Evolutionary conservation across 73 alveolate genomes (phyloP), one percentile per base, ranked within the genome.

Genomic region (Chromera velia): DNA sequence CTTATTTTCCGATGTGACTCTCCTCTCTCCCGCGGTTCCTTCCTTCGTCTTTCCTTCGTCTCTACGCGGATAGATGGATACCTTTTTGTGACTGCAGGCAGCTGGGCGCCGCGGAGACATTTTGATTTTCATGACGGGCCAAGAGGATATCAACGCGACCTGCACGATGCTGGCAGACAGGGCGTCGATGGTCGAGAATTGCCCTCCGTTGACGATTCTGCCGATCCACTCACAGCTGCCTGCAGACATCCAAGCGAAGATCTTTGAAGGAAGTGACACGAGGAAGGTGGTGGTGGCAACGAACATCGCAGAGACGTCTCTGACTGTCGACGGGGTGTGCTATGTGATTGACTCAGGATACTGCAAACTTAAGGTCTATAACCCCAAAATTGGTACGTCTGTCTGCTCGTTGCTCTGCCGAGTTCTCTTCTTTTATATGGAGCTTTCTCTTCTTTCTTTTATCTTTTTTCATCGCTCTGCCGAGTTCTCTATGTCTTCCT

Each of bases 41-140:
- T n/a, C n/a, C n/a, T n/a, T n/a, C n/a, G n/a, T n/a, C n/a, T n/a
- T n/a, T n/a, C n/a, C n/a, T n/a, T n/a, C n/a, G n/a, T n/a, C n/a
- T n/a, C n/a, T n/a, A n/a, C n/a, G n/a, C n/a, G n/a, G n/a, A n/a
- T n/a, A n/a, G n/a, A n/a, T n/a, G n/a, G n/a, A n/a, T n/a, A n/a
- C n/a, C n/a, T n/a, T n/a, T n/a, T n/a, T n/a, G n/a, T n/a, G n/a
- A n/a, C n/a, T n/a, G n/a, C n/a, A n/a, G n/a, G n/a, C n/a, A n/a
- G n/a, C n/a, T 10, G 6, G 31, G 0, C 89, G 90, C 31, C 93
- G 90, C 29, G 98, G 99, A 0, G 99, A 97, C 81, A 94, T 97
- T 48, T 88, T 97, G 67, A 97, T 97, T 27, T 97, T 97, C 90
- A 97, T 97, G 99, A 97, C 99, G 0, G 99, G 99, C 19, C 96